Conservation (phyloP, 108 stramenopile genomes). For the Schizochytrium sp. region DNA sequence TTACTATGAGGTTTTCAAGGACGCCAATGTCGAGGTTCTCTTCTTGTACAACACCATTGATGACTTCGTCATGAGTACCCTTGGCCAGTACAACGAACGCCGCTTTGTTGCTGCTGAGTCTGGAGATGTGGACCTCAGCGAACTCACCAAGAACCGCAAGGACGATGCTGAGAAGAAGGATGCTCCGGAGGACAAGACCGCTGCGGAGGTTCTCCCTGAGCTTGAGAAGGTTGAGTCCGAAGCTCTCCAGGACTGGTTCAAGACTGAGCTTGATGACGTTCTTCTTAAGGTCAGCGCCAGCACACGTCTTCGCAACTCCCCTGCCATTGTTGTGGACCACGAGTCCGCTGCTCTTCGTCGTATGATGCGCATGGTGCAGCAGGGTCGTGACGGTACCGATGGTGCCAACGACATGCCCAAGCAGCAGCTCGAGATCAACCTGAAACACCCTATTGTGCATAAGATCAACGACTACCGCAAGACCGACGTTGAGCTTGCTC, state of each 20-base stretch:
- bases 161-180: conserved; percentile 76
- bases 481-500: conserved; percentile 76
- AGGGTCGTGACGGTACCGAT: conserved; percentile 80
- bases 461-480: conserved; percentile 75
- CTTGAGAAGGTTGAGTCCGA: conserved; percentile 82
- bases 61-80: conserved; percentile 97
- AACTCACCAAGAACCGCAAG: background rate
- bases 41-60: conserved; percentile 95
- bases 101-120: conserved; percentile 87
- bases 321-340: conserved; percentile 96
- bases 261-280: conserved; percentile 77
- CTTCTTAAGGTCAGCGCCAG: conserved; percentile 86
- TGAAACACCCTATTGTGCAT: conserved; percentile 90
- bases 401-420: conserved; percentile 80
- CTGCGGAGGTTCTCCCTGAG: conserved; percentile 18
- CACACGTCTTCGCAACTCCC: conserved; percentile 85
- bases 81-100: conserved; percentile 88
- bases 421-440: conserved; percentile 96
- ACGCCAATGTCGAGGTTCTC: conserved; percentile 83
- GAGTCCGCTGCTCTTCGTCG: conserved; percentile 93
- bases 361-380: conserved; percentile 96
- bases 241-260: conserved; percentile 88
- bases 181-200: conserved; percentile 71
- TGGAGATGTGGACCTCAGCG: conserved; percentile 69
- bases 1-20: conserved; percentile 94